Evolutionary conservation across 257 asterid genomes (phyloP).

Genomic region (Nicotiana benthamiana): DNA sequence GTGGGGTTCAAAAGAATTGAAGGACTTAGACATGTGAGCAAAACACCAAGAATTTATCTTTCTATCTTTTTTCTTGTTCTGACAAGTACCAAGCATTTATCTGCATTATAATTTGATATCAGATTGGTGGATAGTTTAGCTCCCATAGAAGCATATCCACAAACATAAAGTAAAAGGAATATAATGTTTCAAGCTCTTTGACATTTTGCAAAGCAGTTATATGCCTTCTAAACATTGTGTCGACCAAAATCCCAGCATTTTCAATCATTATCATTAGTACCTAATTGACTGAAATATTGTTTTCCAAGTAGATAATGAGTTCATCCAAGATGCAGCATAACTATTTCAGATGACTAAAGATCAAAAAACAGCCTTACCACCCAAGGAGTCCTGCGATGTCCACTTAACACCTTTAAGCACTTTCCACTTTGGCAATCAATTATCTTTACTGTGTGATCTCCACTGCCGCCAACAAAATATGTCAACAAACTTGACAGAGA

Average conservation of each 20-base stretch:
- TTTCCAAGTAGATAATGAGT: background rate
- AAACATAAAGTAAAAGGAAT: background rate
- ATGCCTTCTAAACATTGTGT: background rate
- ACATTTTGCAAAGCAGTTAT: background rate
- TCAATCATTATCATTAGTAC: background rate
- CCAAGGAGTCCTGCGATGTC: conserved; percentile 99
- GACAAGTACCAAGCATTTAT: background rate
- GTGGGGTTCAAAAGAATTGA: background rate
- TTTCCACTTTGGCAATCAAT: conserved; percentile 83
- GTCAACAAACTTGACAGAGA: background rate
- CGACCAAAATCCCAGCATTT: background rate
- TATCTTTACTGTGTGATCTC: conserved; percentile 97
- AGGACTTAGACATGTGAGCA: background rate
- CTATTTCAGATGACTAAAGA: background rate
- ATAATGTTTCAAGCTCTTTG: background rate
- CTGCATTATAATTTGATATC: background rate
- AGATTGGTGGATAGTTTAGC: background rate
- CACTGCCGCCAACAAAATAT: conserved; percentile 41
- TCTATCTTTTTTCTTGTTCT: background rate
- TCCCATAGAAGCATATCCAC: background rate
- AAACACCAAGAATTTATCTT: background rate
- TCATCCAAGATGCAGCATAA: background rate
- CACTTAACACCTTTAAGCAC: conserved; percentile 90
- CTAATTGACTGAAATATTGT: background rate
- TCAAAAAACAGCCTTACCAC: conserved; percentile 63